Evolutionary conservation across 2,329 filamentous ascomycete genomes (phyloP).

Genomic region (Diaporthe sp.): DNA sequence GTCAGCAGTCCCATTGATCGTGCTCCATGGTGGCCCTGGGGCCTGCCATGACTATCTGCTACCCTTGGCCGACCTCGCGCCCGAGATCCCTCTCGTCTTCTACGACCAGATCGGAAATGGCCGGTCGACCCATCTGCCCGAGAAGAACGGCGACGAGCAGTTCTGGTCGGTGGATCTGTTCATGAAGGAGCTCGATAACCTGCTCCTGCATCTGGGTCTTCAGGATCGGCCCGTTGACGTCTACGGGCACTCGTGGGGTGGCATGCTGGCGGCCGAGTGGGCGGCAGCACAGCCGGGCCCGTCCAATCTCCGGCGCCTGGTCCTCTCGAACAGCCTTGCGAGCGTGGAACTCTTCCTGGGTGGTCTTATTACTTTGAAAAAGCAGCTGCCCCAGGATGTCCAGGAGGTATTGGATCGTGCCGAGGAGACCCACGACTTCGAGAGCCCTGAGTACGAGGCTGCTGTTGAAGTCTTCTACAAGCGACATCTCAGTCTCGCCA

Average conservation of each 20-base stretch:
- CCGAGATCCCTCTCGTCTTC: slow-evolving; percentile 59
- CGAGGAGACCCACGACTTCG: slow-evolving; percentile 48
- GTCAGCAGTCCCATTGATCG: slow-evolving; percentile 22
- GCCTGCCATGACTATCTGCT: slow-evolving; percentile 59
- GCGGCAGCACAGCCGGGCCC: slow-evolving; percentile 26
- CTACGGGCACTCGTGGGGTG: slow-evolving; percentile 40
- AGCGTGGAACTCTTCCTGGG: slow-evolving; percentile 48
- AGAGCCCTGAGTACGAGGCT: slow-evolving; percentile 49
- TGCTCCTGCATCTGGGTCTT: slow-evolving; percentile 43
- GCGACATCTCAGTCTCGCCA: slow-evolving; percentile 47
- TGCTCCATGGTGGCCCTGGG: slow-evolving; percentile 60
- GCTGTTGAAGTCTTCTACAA: slow-evolving; percentile 51
- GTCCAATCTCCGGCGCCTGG: slow-evolving; percentile 46
- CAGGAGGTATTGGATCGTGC: slow-evolving; percentile 45
- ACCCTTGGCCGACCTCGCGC: slow-evolving; percentile 53
- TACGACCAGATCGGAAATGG: slow-evolving; percentile 69
- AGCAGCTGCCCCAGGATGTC: slow-evolving; percentile 45
- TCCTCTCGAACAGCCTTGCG: slow-evolving; percentile 50
- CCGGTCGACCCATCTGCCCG: slow-evolving; percentile 60
- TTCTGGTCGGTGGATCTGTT: slow-evolving; percentile 48
- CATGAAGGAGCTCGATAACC: slow-evolving; percentile 45
- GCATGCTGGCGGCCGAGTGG: slow-evolving; percentile 37
- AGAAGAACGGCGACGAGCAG: slow-evolving; percentile 50
- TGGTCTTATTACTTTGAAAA: slow-evolving; percentile 37
- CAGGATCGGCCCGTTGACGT: slow-evolving; percentile 40